Percentiles rank a stretch among this genome's conserved stretches.
These are phyloP conservation scores for Dryas alaskensis DNA, from an alignment of 306 rosid genomes.

Conservation along the genomic window DNA sequence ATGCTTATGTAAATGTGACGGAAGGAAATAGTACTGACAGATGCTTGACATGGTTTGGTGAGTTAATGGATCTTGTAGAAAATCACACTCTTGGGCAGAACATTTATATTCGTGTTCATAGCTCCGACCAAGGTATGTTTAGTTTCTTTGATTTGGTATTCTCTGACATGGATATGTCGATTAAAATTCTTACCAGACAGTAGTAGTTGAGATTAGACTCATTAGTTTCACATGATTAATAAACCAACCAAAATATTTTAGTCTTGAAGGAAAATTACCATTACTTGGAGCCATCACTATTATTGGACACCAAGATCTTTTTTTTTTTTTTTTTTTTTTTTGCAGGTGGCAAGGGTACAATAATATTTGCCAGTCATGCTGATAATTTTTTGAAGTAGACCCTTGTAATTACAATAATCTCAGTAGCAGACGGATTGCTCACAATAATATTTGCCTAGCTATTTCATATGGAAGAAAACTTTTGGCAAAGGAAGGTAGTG, in stretches of 20 bases:
- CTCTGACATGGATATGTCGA: background rate
- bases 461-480: background rate
- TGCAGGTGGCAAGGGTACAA: background rate
- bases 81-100: too few relatives aligned
- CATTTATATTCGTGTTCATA: background rate
- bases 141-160: too few relatives aligned
- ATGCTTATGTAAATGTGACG: slow-evolving; percentile 27
- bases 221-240: too few relatives aligned
- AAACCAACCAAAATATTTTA: too few relatives aligned
- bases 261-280: background rate
- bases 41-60: background rate
- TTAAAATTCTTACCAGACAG: background rate
- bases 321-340: background rate
- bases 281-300: background rate
- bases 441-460: background rate
- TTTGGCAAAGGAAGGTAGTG: background rate
- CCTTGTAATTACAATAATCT: background rate
- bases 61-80: background rate
- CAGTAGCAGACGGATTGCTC: slow-evolving; percentile 1
- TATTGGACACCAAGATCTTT: too few relatives aligned
- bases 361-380: too few relatives aligned
- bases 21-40: background rate
- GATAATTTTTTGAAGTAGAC: background rate
- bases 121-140: background rate
- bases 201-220: too few relatives aligned